phyloP scores from a whole-genome alignment of 345 rosid species.

The Eucalyptus camaldulensis region DNA sequence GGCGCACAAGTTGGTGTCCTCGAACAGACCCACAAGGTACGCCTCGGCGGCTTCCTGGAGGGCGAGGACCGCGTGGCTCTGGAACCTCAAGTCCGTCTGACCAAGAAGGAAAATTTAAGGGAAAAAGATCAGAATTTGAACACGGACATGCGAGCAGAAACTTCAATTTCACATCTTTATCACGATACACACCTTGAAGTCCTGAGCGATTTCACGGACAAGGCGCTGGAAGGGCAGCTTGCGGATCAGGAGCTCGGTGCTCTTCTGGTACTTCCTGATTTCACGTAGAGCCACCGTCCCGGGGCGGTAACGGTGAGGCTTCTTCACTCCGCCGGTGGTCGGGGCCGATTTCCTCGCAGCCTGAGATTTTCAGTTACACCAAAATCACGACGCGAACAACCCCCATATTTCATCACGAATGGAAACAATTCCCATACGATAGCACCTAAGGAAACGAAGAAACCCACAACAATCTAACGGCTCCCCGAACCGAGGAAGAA shows the following conservation, averaged over 20 bases:
- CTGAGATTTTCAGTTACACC: not conserved
- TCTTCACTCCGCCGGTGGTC: constrained; percentile 59
- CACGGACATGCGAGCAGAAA: not conserved
- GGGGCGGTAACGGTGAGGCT: constrained; percentile 64
- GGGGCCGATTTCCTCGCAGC: constrained; percentile 77
- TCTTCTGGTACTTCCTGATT: constrained; percentile 54
- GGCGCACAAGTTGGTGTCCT: constrained; percentile 55
- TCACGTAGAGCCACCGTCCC: constrained; percentile 76
- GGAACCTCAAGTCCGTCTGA: constrained; percentile 62
- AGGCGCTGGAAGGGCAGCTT: constrained; percentile 64
- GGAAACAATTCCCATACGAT: not conserved
- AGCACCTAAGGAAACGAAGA: too few species aligned
- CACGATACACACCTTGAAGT: constrained; percentile 15
- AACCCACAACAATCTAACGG: not conserved
- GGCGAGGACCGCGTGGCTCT: constrained; percentile 63
- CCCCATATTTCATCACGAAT: accelerated
- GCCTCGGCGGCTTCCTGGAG: constrained; percentile 79
- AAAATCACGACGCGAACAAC: not conserved
- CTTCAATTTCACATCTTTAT: not conserved
- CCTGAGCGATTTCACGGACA: constrained; percentile 71
- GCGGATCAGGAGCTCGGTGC: constrained; percentile 65
- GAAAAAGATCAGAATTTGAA: not conserved
- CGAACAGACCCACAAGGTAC: constrained; percentile 60
- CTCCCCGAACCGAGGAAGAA: too few species aligned
- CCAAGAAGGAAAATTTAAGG: not conserved